These are phyloP conservation scores for Lojkania enalia DNA, from an alignment of 2,329 filamentous ascomycete species.

Conservation along the genomic window DNA sequence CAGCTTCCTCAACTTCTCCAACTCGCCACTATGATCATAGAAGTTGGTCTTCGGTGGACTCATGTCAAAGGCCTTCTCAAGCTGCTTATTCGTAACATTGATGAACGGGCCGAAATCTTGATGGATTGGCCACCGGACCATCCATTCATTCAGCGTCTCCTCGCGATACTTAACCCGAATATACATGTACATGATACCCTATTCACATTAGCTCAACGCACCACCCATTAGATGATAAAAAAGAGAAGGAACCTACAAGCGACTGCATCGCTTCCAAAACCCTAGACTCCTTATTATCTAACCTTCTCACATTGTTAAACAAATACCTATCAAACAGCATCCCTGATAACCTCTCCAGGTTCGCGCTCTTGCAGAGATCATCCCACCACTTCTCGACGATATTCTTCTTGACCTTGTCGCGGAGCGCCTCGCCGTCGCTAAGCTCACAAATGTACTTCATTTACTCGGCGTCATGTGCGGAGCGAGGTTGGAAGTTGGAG, in stretches of 20 bases:
- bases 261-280: conserved; percentile 7
- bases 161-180: not conserved
- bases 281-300: conserved; percentile 5
- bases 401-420: not conserved
- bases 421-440: not conserved
- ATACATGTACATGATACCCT: conserved; percentile 8
- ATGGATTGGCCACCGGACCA: not conserved
- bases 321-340: conserved; percentile 9
- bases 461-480: not conserved
- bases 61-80: not conserved
- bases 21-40: conserved; percentile 6
- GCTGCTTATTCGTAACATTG: not conserved
- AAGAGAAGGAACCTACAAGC: conserved; percentile 6
- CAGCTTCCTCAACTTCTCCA: conserved; percentile 2
- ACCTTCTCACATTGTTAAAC: conserved; percentile 6
- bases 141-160: not conserved
- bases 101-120: not conserved
- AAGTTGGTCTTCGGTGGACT: conserved; percentile 1
- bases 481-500: not conserved
- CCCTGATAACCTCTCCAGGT: not conserved
- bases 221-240: not conserved
- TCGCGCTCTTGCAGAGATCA: conserved; percentile 1
- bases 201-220: not conserved
- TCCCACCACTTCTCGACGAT: conserved; percentile 3
- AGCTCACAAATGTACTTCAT: not conserved